These are phyloP conservation scores for Fomitopsis schrenkii DNA, from an alignment of 1,284 basidiomycete genomes.

Conservation along the genomic window DNA sequence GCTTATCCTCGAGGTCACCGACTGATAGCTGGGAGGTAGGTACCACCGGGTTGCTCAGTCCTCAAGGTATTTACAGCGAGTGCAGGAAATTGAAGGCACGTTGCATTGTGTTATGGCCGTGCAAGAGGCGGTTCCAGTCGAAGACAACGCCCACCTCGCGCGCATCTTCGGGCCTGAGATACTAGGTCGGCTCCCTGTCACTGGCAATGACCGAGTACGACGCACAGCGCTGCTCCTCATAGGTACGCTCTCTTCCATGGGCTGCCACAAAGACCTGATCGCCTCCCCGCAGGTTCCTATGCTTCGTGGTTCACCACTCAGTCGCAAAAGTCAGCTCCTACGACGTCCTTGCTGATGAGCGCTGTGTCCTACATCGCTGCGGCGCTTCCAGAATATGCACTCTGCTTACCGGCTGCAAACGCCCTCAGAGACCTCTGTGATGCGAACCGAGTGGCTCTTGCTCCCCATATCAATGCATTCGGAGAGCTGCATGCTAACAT, in stretches of 20 bases:
- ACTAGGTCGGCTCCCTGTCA: conserved; percentile 60
- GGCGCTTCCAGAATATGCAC: conserved; percentile 56
- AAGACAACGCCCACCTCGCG: conserved; percentile 59
- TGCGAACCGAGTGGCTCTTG: conserved; percentile 75
- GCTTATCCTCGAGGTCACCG: conserved; percentile 37
- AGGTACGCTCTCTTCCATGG: conserved; percentile 39
- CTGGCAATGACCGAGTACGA: conserved; percentile 63
- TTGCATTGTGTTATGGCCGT: conserved; percentile 82
- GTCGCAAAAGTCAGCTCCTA: conserved; percentile 30
- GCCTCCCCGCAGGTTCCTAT: conserved; percentile 59
- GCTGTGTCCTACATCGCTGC: conserved; percentile 72
- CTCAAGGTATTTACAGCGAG: background rate
- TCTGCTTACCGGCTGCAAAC: conserved; percentile 75
- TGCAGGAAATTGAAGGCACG: conserved; percentile 78
- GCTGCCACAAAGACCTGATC: background rate
- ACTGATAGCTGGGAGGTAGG: conserved; percentile 68
- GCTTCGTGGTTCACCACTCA: conserved; percentile 79
- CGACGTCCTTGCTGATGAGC: conserved; percentile 46
- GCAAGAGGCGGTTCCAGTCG: conserved; percentile 81
- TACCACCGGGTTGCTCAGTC: conserved; percentile 1
- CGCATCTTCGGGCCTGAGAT: conserved; percentile 70
- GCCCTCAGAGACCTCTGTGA: conserved; percentile 84
- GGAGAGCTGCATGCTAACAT: conserved; percentile 77
- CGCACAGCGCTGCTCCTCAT: conserved; percentile 70
- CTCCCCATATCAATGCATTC: conserved; percentile 80